These are phyloP conservation scores for Canavalia gladiata DNA, from an alignment of 306 rosid species.

Conservation along the genomic window DNA sequence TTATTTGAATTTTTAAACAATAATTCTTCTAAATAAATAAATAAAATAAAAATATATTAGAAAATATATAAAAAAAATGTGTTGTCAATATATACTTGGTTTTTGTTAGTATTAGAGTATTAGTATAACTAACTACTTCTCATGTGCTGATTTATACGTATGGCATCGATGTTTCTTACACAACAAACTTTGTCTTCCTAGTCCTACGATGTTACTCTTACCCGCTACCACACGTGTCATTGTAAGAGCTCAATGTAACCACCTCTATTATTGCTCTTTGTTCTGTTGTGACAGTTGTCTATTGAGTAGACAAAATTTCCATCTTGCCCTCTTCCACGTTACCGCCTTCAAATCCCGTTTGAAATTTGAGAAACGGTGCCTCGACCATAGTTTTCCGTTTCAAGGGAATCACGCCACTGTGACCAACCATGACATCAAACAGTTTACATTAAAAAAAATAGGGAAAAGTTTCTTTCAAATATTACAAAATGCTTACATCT, in stretches of 20 bases:
- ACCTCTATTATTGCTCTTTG: background rate
- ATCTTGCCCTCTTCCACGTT: conserved; percentile 21
- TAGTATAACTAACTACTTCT: background rate
- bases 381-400: background rate
- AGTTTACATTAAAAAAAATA: too few relatives aligned
- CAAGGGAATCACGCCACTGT: too few relatives aligned
- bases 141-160: background rate
- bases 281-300: background rate
- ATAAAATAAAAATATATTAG: too few relatives aligned
- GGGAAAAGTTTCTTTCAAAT: too few relatives aligned
- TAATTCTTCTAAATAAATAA: too few relatives aligned
- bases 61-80: too few relatives aligned
- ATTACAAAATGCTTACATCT: too few relatives aligned
- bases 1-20: too few relatives aligned
- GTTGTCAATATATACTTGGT: background rate
- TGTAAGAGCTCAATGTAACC: background rate
- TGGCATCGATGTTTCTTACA: too few relatives aligned
- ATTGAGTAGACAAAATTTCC: background rate
- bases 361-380: conserved; percentile 11
- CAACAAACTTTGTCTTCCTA: background rate
- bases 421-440: too few relatives aligned
- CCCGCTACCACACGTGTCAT: conserved; percentile 15
- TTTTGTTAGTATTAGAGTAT: background rate
- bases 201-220: background rate
- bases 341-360: too few relatives aligned